Evolutionary conservation across 805 yeast genomes (phyloP).

Genomic region (Lipomyces japonicus): DNA sequence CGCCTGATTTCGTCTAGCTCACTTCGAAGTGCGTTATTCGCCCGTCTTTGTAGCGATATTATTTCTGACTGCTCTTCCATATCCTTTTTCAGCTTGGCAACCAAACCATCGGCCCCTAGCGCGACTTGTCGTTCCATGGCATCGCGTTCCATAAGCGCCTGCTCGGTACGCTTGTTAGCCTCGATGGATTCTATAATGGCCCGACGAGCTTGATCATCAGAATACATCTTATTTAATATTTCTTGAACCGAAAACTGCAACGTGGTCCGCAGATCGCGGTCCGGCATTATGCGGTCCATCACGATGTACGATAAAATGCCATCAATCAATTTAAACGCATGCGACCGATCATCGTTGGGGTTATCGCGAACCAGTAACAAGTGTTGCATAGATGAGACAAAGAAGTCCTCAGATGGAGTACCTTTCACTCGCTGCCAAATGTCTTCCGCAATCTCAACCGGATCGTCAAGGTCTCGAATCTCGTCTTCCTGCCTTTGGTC

Average conservation of each 20-base stretch:
- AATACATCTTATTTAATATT: constrained; percentile 64
- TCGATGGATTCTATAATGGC: constrained; percentile 59
- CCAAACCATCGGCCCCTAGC: constrained; percentile 72
- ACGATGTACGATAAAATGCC: constrained; percentile 63
- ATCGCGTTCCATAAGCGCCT: constrained; percentile 56
- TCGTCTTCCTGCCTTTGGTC: constrained; percentile 42
- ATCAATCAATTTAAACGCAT: constrained; percentile 57
- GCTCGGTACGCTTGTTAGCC: constrained; percentile 51
- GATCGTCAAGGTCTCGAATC: constrained; percentile 61
- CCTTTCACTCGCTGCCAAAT: constrained; percentile 57
- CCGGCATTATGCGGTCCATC: constrained; percentile 44
- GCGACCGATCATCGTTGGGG: constrained; percentile 43
- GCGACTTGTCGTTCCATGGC: constrained; percentile 62
- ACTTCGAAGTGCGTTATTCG: constrained; percentile 55
- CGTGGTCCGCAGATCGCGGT: constrained; percentile 34
- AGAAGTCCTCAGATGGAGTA: constrained; percentile 56
- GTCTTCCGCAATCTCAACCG: constrained; percentile 61
- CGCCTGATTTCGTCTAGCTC: constrained; percentile 62
- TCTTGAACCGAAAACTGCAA: constrained; percentile 22
- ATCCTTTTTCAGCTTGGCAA: constrained; percentile 57
- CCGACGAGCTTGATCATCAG: constrained; percentile 79
- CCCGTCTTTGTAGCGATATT: constrained; percentile 55
- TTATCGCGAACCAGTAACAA: constrained; percentile 47
- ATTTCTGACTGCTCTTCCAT: constrained; percentile 60
- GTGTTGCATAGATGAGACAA: constrained; percentile 64